Conservation (phyloP, 148 eudicot genomes). For the Chenopodium album region DNA sequence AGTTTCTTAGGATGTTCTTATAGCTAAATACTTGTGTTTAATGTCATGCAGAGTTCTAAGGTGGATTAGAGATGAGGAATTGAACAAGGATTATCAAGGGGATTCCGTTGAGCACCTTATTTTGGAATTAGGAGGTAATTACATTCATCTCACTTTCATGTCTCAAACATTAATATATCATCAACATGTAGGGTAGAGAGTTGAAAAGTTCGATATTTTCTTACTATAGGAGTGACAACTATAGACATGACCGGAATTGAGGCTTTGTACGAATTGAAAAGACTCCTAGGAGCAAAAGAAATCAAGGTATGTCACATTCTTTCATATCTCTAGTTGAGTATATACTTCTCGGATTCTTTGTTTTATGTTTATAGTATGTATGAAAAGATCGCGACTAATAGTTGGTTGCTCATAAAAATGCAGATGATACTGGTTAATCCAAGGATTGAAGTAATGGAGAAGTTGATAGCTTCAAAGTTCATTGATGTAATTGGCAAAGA, state of each 20-base stretch:
- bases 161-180: background rate
- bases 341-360: background rate
- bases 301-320: conserved; percentile 44
- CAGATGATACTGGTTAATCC: conserved; percentile 73
- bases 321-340: background rate
- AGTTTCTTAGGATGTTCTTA: background rate
- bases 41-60: conserved; percentile 56
- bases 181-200: background rate
- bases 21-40: background rate
- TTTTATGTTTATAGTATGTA: background rate
- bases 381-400: background rate
- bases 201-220: background rate
- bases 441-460: conserved; percentile 70
- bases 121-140: conserved; percentile 73
- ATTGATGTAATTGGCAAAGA: conserved; percentile 63
- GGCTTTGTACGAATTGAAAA: conserved; percentile 54
- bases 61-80: conserved; percentile 80
- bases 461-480: conserved; percentile 52
- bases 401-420: background rate
- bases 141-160: background rate
- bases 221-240: conserved; percentile 63
- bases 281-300: conserved; percentile 44
- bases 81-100: conserved; percentile 27
- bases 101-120: conserved; percentile 61
- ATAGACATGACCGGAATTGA: conserved; percentile 86